These are phyloP conservation scores for Bifiguratus adelaidae DNA, from an alignment of 192 early-diverging fungal genomes.

Conservation along the genomic window DNA sequence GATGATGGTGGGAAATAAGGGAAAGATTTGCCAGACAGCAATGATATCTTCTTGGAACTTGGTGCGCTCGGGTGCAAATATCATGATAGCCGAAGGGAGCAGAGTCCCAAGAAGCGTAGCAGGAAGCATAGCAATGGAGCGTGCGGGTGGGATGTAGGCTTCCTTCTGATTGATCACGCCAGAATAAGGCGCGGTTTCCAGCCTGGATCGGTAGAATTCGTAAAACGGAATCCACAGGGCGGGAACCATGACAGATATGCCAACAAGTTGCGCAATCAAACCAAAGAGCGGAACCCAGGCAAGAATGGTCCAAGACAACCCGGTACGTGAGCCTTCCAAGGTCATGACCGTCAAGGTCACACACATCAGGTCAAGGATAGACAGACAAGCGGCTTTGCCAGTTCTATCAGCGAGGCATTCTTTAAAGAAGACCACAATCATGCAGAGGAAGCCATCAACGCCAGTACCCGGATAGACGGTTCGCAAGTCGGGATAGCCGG, in stretches of 20 bases:
- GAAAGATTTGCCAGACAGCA: background rate
- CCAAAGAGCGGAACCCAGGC: conserved; percentile 2
- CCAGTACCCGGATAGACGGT: background rate
- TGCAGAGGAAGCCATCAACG: conserved; percentile 5
- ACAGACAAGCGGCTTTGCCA: background rate
- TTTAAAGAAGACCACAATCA: conserved; percentile 6
- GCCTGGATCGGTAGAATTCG: background rate
- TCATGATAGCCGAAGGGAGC: background rate
- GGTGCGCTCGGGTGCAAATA: background rate
- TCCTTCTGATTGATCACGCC: no score
- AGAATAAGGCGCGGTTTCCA: background rate
- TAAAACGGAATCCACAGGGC: conserved; percentile 5
- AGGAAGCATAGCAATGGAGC: background rate
- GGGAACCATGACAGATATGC: conserved; percentile 5
- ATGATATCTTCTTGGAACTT: background rate
- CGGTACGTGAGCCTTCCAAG: conserved; percentile 5
- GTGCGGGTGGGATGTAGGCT: background rate
- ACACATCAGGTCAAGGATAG: background rate
- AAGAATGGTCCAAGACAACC: background rate
- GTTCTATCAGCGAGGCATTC: background rate
- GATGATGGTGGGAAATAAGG: background rate
- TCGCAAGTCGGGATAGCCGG: no score
- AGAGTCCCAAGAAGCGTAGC: background rate
- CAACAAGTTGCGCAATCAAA: background rate
- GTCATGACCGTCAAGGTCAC: background rate